phyloP scores from a whole-genome alignment of 345 rosid genomes.

The Arabis hirsuta region DNA sequence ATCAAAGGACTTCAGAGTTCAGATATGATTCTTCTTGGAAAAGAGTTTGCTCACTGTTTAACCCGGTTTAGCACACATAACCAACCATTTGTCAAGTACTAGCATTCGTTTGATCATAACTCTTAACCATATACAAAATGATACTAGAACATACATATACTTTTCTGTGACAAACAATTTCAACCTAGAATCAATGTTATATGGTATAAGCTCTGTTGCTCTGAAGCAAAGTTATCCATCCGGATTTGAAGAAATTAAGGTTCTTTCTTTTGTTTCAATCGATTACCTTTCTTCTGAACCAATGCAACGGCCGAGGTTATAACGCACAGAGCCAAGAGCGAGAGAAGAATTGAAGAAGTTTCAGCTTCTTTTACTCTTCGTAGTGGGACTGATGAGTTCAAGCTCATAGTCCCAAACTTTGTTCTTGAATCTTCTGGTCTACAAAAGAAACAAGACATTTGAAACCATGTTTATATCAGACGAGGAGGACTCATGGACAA shows the following conservation, averaged over 20 bases:
- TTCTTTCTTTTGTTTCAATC: slow-evolving; percentile 38
- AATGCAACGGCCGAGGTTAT: slow-evolving; percentile 42
- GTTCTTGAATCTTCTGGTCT: slow-evolving; percentile 59
- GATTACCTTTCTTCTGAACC: slow-evolving; percentile 39
- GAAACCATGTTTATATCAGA: background rate
- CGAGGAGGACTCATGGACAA: slow-evolving; percentile 24
- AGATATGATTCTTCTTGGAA: background rate
- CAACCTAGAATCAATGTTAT: slow-evolving; percentile 8
- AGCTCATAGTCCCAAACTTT: slow-evolving; percentile 62
- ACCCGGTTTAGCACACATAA: background rate
- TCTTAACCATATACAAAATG: background rate
- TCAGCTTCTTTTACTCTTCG: slow-evolving; percentile 44
- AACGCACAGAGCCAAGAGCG: slow-evolving; percentile 46
- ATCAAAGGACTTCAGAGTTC: no score
- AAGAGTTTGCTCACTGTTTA: background rate
- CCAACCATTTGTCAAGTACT: background rate
- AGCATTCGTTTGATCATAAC: background rate
- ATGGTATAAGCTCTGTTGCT: background rate
- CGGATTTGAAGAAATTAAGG: slow-evolving; percentile 1
- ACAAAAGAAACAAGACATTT: slow-evolving; percentile 25
- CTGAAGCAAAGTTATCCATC: slow-evolving; percentile 19
- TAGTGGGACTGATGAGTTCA: slow-evolving; percentile 43
- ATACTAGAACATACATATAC: slow-evolving; percentile 26
- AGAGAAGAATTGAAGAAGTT: slow-evolving; percentile 37
- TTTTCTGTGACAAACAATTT: slow-evolving; percentile 17